Evolutionary conservation across 768 basidiomycete species (phyloP), one percentile per base, ranked within the genome.

Genomic region (Cantharellus cinnabarinus): DNA sequence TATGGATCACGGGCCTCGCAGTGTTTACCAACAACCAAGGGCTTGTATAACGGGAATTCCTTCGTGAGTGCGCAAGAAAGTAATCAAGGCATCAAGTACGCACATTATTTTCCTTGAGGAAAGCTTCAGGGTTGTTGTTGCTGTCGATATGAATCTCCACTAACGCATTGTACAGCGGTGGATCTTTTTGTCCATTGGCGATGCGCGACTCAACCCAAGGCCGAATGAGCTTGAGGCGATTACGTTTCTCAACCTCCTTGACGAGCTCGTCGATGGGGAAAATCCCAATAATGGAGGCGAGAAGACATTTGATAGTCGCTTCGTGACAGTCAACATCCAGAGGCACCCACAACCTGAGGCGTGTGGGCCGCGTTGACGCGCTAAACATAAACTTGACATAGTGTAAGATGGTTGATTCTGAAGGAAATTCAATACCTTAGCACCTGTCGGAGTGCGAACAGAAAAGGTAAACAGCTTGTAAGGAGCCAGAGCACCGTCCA

Each of bases 81-180:
- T 3, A 35, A 61, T 35, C 7, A 50, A 35, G 5, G 42, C 58
- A 41, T 5, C 10, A 20, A 5, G 35, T 41, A 72, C 88, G 58
- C 67, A 93, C 87, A 68, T 97, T 97, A 72, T 98, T 99, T 69
- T 98, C 95, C 74, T 97, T 98, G 67, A 99, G 74, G 81, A 99
- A 99, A 35, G 81, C 73, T 70, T 98, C 93, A 2, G 95, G 95
- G 70, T 98, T 98, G 76, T 81, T 94, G 73, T 99, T 99, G 67
- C 89, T 91, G 72, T 99, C 95, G 64, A 99, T 97, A 66, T 88
- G 84, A 67, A 99, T 98, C 77, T 99, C 98, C 58, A 94, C 95
- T 63, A 98, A 76, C 34, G 95, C 95, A 66, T 99, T 99, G 81
- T 83, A 97, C 42, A 99, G 77, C 0, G 93, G 81, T 15, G 89